Evolutionary conservation across 2,329 filamentous ascomycete species (phyloP).

Genomic region (Neophaeococcomyces aloes): DNA sequence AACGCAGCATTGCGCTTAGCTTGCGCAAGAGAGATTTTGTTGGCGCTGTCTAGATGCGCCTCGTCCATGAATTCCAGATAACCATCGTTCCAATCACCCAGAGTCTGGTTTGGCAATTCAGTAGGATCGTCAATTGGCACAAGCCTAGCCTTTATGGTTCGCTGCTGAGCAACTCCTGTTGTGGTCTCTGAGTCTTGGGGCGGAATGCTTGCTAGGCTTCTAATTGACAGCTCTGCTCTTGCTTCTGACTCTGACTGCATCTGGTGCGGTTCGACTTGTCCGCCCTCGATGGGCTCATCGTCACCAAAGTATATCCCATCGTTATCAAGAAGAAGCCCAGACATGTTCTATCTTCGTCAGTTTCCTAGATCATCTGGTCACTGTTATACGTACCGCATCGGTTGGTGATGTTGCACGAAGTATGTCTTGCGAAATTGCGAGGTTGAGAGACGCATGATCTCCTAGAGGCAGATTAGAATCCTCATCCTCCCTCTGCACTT

Average conservation of each 20-base stretch:
- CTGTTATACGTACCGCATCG: not conserved
- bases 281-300: slow-evolving; percentile 23
- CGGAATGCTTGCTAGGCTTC: slow-evolving; percentile 10
- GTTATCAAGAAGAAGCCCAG: slow-evolving; percentile 23
- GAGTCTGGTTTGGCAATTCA: slow-evolving; percentile 46
- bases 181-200: slow-evolving; percentile 13
- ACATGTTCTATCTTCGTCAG: slow-evolving; percentile 9
- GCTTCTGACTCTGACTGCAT: not conserved
- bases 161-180: slow-evolving; percentile 9
- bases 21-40: slow-evolving; percentile 32
- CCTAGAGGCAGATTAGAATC: slow-evolving; percentile 28
- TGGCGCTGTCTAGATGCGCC: slow-evolving; percentile 35
- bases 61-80: slow-evolving; percentile 52
- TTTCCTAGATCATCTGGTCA: too few relatives aligned
- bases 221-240: not conserved
- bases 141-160: slow-evolving; percentile 27
- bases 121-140: slow-evolving; percentile 40
- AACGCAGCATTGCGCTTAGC: slow-evolving; percentile 54
- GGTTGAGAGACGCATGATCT: not conserved
- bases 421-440: not conserved
- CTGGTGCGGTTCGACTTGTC: slow-evolving; percentile 16
- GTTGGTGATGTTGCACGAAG: not conserved
- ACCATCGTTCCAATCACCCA: slow-evolving; percentile 47
- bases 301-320: slow-evolving; percentile 23
- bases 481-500: slow-evolving; percentile 32